Evolutionary conservation across 257 asterid species (phyloP), one percentile per base, ranked within the genome.

Genomic region (Lithospermum erythrorhizon): DNA sequence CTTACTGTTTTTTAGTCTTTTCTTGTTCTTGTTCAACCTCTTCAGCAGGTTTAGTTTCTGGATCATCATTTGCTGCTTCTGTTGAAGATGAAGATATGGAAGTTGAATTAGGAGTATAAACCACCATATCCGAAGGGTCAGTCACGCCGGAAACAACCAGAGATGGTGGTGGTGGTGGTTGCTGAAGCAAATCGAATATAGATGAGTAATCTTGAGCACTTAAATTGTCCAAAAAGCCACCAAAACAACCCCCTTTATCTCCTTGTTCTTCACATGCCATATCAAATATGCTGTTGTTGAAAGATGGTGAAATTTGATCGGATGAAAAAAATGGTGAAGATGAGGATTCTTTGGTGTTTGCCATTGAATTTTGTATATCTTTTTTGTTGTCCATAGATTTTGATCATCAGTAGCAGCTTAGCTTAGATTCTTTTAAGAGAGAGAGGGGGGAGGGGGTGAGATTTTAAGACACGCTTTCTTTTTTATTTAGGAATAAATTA

Each of bases 21-120:
- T 74, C 76, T 69, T 73, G 76, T 71, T 82, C 72, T 32, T 70
- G 70, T 9, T 65, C 72, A 6, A 66, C 76, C 30, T 70, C 72
- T 0, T 74, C 74, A 5, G 25, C 73, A 6, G 62, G 47, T 47
- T 66, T 70, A 11, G 37, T 63, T 57, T 60, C 73, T n/a, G 60
- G 76, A 57, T 69, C 84, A 59, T 66, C 79, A 6, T 76, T 63
- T 19, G 64, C 79, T 6, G 75, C 85, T 62, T 89, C 95, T 2
- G 78, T 76, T 0, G 97, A 84, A 1, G 95, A 82, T 0, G 95
- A 82, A 5, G 95, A 86, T 10, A 83, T 57, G 9, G 79, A 73
- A 0, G 79, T 64, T 0, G 81, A 79, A 63, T 72, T 67, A 0
- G 84, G 77, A 29, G 65, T 62, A 25, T 55, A 64, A 53, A 63